phyloP scores from a whole-genome alignment of 805 yeast genomes.

The Saccharomycopsis sp. region DNA sequence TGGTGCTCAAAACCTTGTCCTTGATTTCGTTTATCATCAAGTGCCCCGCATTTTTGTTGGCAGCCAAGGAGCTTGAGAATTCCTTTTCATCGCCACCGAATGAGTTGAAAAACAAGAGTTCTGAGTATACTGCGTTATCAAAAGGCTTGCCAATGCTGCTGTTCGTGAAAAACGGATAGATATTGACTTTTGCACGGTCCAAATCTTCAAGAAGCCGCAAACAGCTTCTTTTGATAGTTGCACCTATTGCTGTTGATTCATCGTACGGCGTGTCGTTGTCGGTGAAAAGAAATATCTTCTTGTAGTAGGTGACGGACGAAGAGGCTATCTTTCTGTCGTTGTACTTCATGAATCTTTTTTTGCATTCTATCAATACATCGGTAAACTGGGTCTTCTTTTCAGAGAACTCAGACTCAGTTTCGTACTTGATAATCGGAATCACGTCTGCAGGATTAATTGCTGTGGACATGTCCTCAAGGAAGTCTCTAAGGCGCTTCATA shows the following conservation, averaged over 20 bases:
- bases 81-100: constrained; percentile 21
- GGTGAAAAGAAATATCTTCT: constrained; percentile 65
- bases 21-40: constrained; percentile 33
- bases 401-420: constrained; percentile 24
- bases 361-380: constrained; percentile 42
- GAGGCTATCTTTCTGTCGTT: constrained; percentile 42
- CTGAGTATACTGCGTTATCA: constrained; percentile 45
- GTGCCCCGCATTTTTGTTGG: constrained; percentile 12
- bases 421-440: constrained; percentile 26
- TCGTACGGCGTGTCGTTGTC: constrained; percentile 64
- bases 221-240: constrained; percentile 38
- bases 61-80: constrained; percentile 1
- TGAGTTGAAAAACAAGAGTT: constrained; percentile 36
- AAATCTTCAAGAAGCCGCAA: constrained; percentile 56
- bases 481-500: constrained; percentile 49
- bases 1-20: constrained; percentile 35
- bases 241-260: constrained; percentile 23
- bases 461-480: constrained; percentile 38
- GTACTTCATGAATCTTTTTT: constrained; percentile 46
- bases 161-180: constrained; percentile 60
- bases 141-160: constrained; percentile 29
- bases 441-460: constrained; percentile 25
- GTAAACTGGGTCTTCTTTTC: constrained; percentile 30
- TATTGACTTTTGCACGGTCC: constrained; percentile 43
- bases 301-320: constrained; percentile 20